These are phyloP conservation scores for Salix udensis DNA, from an alignment of 345 rosid species.

Conservation along the genomic window DNA sequence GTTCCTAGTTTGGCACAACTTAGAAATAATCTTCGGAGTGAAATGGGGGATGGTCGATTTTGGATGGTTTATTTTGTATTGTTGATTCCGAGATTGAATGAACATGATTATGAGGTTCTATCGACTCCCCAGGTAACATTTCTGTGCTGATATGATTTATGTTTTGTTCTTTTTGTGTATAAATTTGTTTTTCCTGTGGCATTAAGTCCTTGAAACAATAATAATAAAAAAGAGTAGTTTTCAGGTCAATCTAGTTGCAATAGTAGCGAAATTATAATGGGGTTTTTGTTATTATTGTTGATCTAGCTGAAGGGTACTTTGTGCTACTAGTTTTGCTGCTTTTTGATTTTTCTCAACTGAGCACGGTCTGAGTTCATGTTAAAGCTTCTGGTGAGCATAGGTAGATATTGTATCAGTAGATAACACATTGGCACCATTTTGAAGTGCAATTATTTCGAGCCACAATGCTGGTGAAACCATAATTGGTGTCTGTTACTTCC, in stretches of 20 bases:
- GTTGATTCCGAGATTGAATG: constrained; percentile 62
- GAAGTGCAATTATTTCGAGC: not conserved
- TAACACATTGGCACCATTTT: no score
- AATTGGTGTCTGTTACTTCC: not conserved
- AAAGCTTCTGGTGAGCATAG: not conserved
- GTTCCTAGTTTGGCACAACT: constrained; percentile 53
- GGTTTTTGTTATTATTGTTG: not conserved
- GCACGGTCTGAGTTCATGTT: not conserved
- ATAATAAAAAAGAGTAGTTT: not conserved
- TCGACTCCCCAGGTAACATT: constrained; percentile 54
- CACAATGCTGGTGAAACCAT: not conserved
- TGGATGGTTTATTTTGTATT: constrained; percentile 74
- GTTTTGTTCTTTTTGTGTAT: not conserved
- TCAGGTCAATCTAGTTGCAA: not conserved
- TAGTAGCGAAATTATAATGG: not conserved
- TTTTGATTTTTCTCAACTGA: not conserved
- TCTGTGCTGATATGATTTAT: constrained; percentile 1
- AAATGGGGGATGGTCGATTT: constrained; percentile 44
- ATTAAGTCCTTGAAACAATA: not conserved
- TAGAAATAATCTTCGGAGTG: constrained; percentile 36
- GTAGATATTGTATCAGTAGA: not conserved
- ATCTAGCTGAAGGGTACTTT: not conserved
- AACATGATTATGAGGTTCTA: constrained; percentile 53
- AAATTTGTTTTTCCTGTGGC: not conserved
- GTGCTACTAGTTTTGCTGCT: not conserved